These are phyloP conservation scores for Westerdykella aurantiaca DNA, from an alignment of 2,329 filamentous ascomycete genomes.

Conservation along the genomic window DNA sequence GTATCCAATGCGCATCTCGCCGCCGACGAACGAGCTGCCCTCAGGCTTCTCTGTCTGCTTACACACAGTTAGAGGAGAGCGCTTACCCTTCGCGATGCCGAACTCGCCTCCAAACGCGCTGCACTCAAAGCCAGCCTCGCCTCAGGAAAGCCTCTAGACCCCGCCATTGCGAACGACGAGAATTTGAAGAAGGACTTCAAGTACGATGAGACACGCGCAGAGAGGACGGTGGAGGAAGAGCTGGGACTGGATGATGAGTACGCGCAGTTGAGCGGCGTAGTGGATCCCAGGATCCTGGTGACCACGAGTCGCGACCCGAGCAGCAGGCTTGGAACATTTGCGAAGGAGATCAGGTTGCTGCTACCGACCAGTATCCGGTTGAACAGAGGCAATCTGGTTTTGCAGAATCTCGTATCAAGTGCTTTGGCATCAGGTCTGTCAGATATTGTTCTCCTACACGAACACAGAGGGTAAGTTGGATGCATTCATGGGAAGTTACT, in stretches of 20 bases:
- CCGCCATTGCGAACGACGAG: conserved; percentile 81
- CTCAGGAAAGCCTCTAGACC: conserved; percentile 79
- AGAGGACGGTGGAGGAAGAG: conserved; percentile 61
- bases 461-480: conserved; percentile 63
- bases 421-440: conserved; percentile 74
- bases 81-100: conserved; percentile 69
- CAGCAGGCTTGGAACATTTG: conserved; percentile 77
- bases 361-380: conserved; percentile 80
- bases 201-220: conserved; percentile 78
- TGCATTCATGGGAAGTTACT: no score
- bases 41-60: not conserved
- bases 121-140: conserved; percentile 82
- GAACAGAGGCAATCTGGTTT: conserved; percentile 84
- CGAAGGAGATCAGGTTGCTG: conserved; percentile 81
- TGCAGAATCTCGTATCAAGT: conserved; percentile 77
- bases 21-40: not conserved
- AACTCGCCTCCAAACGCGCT: conserved; percentile 82
- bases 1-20: not conserved
- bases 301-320: conserved; percentile 88
- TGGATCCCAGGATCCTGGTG: conserved; percentile 82
- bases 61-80: conserved; percentile 53
- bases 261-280: conserved; percentile 78
- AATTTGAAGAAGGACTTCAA: conserved; percentile 79
- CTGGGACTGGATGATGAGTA: conserved; percentile 85
- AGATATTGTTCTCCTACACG: conserved; percentile 70